Conservation (phyloP, 345 rosid species). For the Camelina laxa region DNA sequence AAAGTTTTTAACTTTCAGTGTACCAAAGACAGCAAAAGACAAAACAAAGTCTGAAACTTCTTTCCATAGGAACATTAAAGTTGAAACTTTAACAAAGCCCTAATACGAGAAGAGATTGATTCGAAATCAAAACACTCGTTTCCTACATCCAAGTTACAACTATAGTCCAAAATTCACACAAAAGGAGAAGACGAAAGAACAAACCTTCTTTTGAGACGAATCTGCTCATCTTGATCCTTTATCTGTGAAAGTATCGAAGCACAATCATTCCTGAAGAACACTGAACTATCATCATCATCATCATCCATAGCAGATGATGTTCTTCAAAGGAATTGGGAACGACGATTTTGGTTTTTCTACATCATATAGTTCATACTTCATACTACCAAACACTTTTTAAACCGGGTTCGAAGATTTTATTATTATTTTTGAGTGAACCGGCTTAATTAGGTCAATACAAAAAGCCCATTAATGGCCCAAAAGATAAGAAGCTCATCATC, state of each 20-base stretch:
- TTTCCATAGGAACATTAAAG: background rate
- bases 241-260: slow-evolving; percentile 51
- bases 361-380: no score
- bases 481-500: slow-evolving; percentile 11
- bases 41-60: slow-evolving; percentile 17
- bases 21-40: background rate
- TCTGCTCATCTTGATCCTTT: slow-evolving; percentile 54
- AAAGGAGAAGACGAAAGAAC: no score
- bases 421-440: background rate
- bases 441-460: background rate
- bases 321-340: background rate
- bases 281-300: slow-evolving; percentile 16
- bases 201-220: slow-evolving; percentile 71
- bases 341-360: background rate
- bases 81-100: background rate
- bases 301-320: slow-evolving; percentile 30
- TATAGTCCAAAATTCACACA: background rate
- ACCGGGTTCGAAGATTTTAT: background rate
- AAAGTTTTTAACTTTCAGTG: no score
- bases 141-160: background rate
- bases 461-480: slow-evolving; percentile 12
- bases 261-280: slow-evolving; percentile 46
- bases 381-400: background rate
- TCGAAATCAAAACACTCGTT: background rate
- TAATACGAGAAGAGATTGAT: background rate